Evolutionary conservation across 192 early-diverging fungal genomes (phyloP).

Genomic region (Backusella mclennaniae): DNA sequence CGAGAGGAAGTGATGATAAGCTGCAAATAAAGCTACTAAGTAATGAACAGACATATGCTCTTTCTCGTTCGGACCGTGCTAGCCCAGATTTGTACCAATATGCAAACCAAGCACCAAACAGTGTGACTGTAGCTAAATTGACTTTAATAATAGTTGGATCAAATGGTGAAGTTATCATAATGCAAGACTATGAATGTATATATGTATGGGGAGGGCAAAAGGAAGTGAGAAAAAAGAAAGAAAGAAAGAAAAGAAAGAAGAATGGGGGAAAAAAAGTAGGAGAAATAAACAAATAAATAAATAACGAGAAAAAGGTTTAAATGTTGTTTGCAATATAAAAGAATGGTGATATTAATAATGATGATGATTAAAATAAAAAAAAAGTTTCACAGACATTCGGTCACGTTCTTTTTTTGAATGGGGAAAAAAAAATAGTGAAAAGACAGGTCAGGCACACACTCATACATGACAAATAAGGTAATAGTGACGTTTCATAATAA

Average conservation of each 20-base stretch:
- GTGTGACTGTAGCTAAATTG: background rate
- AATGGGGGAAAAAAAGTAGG: background rate
- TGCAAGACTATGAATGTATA: background rate
- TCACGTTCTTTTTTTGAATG: background rate
- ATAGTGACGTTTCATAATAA: background rate
- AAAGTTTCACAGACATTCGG: background rate
- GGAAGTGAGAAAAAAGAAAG: background rate
- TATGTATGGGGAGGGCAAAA: background rate
- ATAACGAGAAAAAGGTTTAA: background rate
- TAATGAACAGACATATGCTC: slow-evolving; percentile 28
- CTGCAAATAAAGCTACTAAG: slow-evolving; percentile 30
- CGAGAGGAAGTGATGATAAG: slow-evolving; percentile 19
- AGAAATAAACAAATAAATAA: background rate
- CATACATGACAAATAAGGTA: background rate
- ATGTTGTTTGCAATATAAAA: background rate
- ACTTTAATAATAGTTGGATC: background rate
- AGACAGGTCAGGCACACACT: background rate
- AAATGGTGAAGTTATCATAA: background rate
- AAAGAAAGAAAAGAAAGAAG: background rate
- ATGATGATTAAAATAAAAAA: background rate
- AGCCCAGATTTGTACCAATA: background rate
- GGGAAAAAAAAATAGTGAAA: background rate
- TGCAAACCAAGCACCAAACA: background rate
- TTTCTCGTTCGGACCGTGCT: slow-evolving; percentile 9
- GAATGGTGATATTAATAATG: background rate